Evolutionary conservation across 495 filamentous ascomycete genomes (phyloP), one percentile per base, ranked within the genome.

Genomic region (Lepraria neglecta): DNA sequence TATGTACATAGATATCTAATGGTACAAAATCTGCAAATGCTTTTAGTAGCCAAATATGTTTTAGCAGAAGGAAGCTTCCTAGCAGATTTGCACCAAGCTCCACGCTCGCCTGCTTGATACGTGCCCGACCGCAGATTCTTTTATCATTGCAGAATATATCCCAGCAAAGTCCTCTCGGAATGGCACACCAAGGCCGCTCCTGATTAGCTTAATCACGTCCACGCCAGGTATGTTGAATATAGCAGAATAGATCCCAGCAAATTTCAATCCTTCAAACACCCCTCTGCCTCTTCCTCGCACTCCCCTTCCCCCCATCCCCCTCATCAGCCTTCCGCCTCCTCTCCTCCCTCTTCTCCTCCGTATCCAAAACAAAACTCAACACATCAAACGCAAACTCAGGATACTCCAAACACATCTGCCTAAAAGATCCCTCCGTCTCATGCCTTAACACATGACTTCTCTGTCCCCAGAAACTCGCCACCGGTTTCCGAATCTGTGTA

Each of bases 381-480:
- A 97, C 88, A 74, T 97, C 92, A 73, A 88, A 96, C 40, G 84
- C 85, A 64, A 97, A 96, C 67, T 92, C 85, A 17, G 92, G 92
- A 65, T 87, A 92, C 71, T 96, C 89, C 58, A 95, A 74, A 75
- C 92, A 95, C 72, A 96, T 82, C 55, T 76, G 70, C 67, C 84
- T 80, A 77, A 95, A 96, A 68, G 88, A 86, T 0, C 86, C 82
- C 70, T 92, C 88, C 40, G 91, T 88, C 70, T 94, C 88, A 68
- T 90, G 80, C 27, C 92, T 84, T 59, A 96, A 76, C 30, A 88
- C 81, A 76, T 94, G 89, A 62, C 83, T 86, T 59, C 88, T 78
- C 51, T 83, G 82, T 3, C 91, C 91, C 92, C 92, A 97, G 76
- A 94, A 95, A 52, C 83, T 84, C n/a, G 89, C 90, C 43, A 96